Base-by-base conservation (phyloP, 257 asterid species). In the Penstemon barbatus region DNA sequence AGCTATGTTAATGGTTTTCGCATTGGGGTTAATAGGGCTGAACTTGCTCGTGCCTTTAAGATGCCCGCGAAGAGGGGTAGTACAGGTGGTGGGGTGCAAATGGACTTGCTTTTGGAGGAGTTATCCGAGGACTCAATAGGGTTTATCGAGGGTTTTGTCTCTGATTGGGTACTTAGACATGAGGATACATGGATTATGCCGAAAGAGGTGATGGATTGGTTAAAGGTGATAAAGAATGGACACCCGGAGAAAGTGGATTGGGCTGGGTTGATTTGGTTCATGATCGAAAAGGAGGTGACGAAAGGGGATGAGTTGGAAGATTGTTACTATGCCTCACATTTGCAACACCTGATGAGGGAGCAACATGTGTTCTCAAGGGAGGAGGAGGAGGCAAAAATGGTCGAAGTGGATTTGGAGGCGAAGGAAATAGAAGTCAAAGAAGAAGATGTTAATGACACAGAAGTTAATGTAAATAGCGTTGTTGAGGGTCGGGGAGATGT, bases 161-260 rank as follows among this genome's bases (percentile, higher is more conserved):
- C 84, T 0, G 79, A 78, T 68, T 90, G 91, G 93, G 73, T 92
- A 52, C 96, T 92, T 58, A 77, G 90, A 84, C 96, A 92, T 2
- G 96, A 82, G 74, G 97, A 92, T 42, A 58, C 45, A 44, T 92
- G 97, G 97, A 75, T 85, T 78, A 86, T 80, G 85, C 96, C 97
- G 0, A 63, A 57, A 15, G 94, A 88, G 75, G 94, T 92, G 57
- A 40, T 59, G 69, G 81, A 83, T 52, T 90, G 87, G 92, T 71
- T 81, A 44, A 80, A 79, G 66, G 15, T 80, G 43, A 87, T 92
- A 40, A 86, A 82, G 72, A 95, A 85, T 4, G 93, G 96, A 15
- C 89, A 80, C 57, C 95, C 87, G 0, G 98, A 90, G 79, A 92
- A 84, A 82, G 95, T 92, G 63, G 98, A 92, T 78, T 92, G 96